These are phyloP conservation scores for Penicillium italicum DNA, from an alignment of 2,329 filamentous ascomycete genomes.

Conservation along the genomic window DNA sequence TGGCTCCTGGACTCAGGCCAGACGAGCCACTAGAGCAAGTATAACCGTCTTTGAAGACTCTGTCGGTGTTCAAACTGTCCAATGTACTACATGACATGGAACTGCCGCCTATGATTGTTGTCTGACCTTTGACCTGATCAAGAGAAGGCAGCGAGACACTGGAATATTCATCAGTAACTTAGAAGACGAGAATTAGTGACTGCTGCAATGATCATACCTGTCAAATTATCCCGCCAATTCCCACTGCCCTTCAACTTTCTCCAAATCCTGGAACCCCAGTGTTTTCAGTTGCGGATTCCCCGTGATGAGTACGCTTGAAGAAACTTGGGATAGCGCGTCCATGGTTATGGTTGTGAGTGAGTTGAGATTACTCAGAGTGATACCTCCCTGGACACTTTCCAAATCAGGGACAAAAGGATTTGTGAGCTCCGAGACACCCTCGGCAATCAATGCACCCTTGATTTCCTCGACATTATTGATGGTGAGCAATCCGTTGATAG, in stretches of 20 bases:
- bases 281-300: constrained; percentile 21
- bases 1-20: constrained; percentile 25
- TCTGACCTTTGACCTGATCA: constrained; percentile 21
- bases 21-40: constrained; percentile 16
- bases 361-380: constrained; percentile 20
- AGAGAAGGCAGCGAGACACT: constrained; percentile 28
- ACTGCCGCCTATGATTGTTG: constrained; percentile 20
- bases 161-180: not conserved
- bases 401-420: constrained; percentile 19
- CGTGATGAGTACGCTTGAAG: constrained; percentile 19
- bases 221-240: constrained; percentile 23
- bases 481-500: constrained; percentile 37
- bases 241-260: constrained; percentile 24
- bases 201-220: constrained; percentile 13
- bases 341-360: constrained; percentile 21
- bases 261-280: constrained; percentile 20
- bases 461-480: constrained; percentile 39
- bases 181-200: not conserved
- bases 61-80: constrained; percentile 11
- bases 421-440: constrained; percentile 17
- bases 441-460: constrained; percentile 22
- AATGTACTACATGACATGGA: constrained; percentile 25
- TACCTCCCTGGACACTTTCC: constrained; percentile 16
- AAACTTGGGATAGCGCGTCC: constrained; percentile 14
- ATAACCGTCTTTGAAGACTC: constrained; percentile 19